Percentiles rank a stretch among this genome's conserved stretches.
These are phyloP conservation scores for Tolypocladium album DNA, from an alignment of 2,329 filamentous ascomycete species.

Conservation along the genomic window DNA sequence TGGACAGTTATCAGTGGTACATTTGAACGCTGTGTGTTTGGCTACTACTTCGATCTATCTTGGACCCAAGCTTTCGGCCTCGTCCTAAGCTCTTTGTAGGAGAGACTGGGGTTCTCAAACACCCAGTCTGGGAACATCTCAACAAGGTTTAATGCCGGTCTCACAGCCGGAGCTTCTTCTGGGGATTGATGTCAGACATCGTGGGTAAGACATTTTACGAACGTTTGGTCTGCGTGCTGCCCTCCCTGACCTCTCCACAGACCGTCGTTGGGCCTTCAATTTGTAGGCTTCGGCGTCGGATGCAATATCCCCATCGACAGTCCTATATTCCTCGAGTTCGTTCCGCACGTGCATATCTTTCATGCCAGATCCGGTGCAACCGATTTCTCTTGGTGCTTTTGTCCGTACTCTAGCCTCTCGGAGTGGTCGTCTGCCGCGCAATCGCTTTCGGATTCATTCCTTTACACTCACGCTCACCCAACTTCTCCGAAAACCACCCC, in stretches of 20 bases:
- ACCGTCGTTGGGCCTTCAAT: neutral
- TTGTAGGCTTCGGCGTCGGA: neutral
- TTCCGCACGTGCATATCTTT: neutral
- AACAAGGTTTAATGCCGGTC: neutral
- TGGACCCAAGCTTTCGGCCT: neutral
- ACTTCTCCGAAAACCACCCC: neutral
- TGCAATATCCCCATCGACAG: neutral
- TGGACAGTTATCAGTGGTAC: neutral
- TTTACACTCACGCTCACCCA: neutral
- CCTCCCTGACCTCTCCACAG: neutral
- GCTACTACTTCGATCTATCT: neutral
- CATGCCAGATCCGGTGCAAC: neutral
- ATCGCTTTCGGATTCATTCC: neutral
- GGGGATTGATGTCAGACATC: neutral
- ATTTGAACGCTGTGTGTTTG: neutral
- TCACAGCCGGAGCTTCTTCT: neutral
- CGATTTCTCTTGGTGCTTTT: neutral
- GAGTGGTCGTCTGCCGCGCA: neutral
- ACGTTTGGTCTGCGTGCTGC: neutral
- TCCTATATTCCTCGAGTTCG: neutral
- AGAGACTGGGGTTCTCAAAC: neutral
- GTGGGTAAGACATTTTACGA: neutral
- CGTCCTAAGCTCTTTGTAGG: neutral
- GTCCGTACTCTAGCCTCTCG: neutral
- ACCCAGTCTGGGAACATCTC: neutral